Evolutionary conservation across 2,329 filamentous ascomycete species (phyloP), one percentile per base, ranked within the genome.

Genomic region (Diaporthe sp.): DNA sequence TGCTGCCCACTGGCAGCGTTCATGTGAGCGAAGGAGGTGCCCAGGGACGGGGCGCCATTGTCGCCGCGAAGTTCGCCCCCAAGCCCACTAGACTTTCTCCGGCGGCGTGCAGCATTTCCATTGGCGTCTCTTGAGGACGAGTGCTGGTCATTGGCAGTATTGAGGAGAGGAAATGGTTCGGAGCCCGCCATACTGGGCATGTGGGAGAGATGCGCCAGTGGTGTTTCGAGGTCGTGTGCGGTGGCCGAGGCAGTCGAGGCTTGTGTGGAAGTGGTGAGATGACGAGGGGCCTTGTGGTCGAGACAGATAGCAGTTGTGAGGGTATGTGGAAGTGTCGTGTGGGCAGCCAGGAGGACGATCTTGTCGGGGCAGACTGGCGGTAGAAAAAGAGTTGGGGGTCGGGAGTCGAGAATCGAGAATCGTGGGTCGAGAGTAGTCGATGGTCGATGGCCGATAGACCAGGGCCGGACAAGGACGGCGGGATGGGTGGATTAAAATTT

Each of bases 141-240:
- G 79, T 87, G 81, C 79, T 88, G 87, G 77, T 89, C 87, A 76
- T 85, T 85, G 68, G 87, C 84, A 67, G 86, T 85, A 81, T 86
- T 88, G 77, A 91, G 85, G 52, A 87, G 83, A 72, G 89, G 89
- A 76, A 91, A 91, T 28, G 89, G 89, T 81, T 91, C 89, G 76
- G 85, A 81, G 73, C 80, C 82, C 54, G 86, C 82, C 86, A 88
- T 88, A 78, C 42, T 82, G 77, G 77, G 72, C 64, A 50, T 50
- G 13, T 67, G 45, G 30, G 50, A 42, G 66, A 30, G 28, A 55
- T 28, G 45, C 73, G 64, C 64, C 55, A 72, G 25, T 42, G n/a
- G 28, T n/a, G n/a, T 54, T 30, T 52, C 10, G 45, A 13, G 30
- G 45, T 35, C n/a, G 64, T 17, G 30, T 52, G 45, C n/a, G 15